Evolutionary conservation across 257 asterid species (phyloP).

Genomic region (Plantago elongata): DNA sequence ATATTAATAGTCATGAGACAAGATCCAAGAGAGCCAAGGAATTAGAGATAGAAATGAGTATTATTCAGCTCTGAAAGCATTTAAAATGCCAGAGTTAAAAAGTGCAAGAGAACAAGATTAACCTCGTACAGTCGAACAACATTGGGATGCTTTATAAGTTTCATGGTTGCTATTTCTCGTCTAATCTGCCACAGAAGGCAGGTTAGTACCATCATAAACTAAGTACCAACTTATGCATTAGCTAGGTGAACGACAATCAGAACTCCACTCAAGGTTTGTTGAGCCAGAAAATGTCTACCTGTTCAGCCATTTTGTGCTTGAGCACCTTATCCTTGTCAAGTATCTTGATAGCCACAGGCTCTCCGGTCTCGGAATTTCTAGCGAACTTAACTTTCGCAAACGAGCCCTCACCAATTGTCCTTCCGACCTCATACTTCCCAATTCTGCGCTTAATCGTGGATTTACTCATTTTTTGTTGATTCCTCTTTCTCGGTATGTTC

Average conservation of each 20-base stretch:
- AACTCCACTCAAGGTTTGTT: background rate
- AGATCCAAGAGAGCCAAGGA: background rate
- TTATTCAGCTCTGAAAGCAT: background rate
- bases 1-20: conserved; percentile 3
- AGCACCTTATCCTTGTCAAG: conserved; percentile 92
- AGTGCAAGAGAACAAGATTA: conserved; percentile 12
- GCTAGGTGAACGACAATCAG: background rate
- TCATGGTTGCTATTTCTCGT: conserved; percentile 92
- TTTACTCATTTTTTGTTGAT: conserved; percentile 47
- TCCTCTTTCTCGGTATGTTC: conserved; percentile 11
- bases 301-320: conserved; percentile 91
- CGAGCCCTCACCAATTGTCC: conserved; percentile 97
- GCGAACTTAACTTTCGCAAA: conserved; percentile 93
- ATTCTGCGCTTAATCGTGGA: conserved; percentile 65
- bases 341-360: conserved; percentile 77
- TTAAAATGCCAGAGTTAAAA: background rate
- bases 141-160: conserved; percentile 84
- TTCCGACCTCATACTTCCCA: conserved; percentile 88
- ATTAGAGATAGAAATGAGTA: background rate
- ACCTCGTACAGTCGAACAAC: conserved; percentile 85
- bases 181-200: conserved; percentile 45
- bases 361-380: conserved; percentile 72
- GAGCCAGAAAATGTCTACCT: conserved; percentile 36
- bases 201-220: conserved; percentile 17
- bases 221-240: too few relatives aligned